A percentile compares a stretch with the other conserved stretches of the same genome.
Conservation (phyloP, 257 asterid genomes). For the Capsicum rhomboideum region DNA sequence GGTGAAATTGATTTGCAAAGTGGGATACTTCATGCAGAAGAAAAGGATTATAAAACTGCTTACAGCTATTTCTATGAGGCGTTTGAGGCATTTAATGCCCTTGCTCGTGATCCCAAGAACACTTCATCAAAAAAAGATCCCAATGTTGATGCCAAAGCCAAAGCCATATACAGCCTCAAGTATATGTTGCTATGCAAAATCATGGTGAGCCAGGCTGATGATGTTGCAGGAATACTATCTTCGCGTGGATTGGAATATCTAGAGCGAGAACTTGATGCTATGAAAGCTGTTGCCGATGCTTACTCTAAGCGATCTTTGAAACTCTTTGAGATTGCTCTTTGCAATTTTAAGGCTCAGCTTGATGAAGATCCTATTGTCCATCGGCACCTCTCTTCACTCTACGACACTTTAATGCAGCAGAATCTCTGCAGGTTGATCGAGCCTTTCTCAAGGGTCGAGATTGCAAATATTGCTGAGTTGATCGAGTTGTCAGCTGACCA, state of each 20-base stretch:
- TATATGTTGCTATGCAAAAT: slow-evolving; percentile 37
- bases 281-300: slow-evolving; percentile 38
- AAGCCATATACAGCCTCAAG: slow-evolving; percentile 33
- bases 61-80: slow-evolving; percentile 37
- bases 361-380: slow-evolving; percentile 37
- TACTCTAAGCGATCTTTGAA: slow-evolving; percentile 28
- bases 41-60: slow-evolving; percentile 31
- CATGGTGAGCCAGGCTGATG: slow-evolving; percentile 34
- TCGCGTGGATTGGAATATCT: slow-evolving; percentile 24
- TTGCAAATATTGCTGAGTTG: slow-evolving; percentile 27
- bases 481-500: slow-evolving; percentile 28
- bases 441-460: slow-evolving; percentile 28
- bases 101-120: not conserved
- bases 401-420: slow-evolving; percentile 31
- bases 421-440: slow-evolving; percentile 33
- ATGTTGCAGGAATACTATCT: slow-evolving; percentile 33
- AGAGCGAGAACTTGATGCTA: slow-evolving; percentile 36
- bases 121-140: not conserved
- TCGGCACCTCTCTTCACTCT: slow-evolving; percentile 32
- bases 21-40: slow-evolving; percentile 40
- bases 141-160: not conserved
- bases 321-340: slow-evolving; percentile 27
- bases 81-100: slow-evolving; percentile 34
- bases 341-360: slow-evolving; percentile 21
- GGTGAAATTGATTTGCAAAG: slow-evolving; percentile 39